Evolutionary conservation across 1,284 basidiomycete genomes (phyloP).

Genomic region (Fomes fomentarius): DNA sequence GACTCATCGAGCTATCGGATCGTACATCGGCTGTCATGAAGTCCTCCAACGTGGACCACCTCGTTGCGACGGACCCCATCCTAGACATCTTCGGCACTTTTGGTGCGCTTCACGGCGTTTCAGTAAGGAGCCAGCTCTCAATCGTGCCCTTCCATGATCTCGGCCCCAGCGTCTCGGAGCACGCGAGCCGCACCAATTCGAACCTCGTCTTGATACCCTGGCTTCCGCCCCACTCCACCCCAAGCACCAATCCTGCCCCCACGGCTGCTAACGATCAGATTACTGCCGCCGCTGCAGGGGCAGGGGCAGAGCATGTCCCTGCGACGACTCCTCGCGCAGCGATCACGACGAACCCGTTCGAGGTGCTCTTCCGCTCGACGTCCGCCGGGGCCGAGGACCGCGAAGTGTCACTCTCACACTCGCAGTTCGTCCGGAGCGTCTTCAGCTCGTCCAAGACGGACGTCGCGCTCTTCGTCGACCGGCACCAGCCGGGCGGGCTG

Average conservation of each 20-base stretch:
- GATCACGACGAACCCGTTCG: slow-evolving; percentile 54
- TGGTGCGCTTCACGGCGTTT: slow-evolving; percentile 57
- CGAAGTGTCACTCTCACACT: slow-evolving; percentile 42
- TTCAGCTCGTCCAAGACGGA: slow-evolving; percentile 54
- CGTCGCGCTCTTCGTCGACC: slow-evolving; percentile 74
- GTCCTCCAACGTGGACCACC: slow-evolving; percentile 56
- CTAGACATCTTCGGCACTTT: slow-evolving; percentile 67
- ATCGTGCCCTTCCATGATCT: slow-evolving; percentile 64
- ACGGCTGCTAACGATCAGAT: no score
- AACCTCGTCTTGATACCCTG: slow-evolving; percentile 71
- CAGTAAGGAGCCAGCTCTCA: slow-evolving; percentile 53
- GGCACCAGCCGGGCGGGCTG: slow-evolving; percentile 44
- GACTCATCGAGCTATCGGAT: slow-evolving; percentile 70
- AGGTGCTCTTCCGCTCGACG: slow-evolving; percentile 58
- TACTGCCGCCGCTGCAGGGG: no score
- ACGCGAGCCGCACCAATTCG: slow-evolving; percentile 47
- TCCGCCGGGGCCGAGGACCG: slow-evolving; percentile 31
- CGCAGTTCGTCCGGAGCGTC: slow-evolving; percentile 62
- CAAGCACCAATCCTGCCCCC: no score
- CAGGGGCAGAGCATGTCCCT: no score
- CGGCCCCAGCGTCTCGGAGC: slow-evolving; percentile 52
- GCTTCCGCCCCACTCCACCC: slow-evolving; percentile 47
- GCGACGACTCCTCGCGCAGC: slow-evolving; percentile 21
- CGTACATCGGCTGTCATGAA: slow-evolving; percentile 73
- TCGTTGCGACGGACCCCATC: slow-evolving; percentile 61